A percentile compares a stretch with the other conserved stretches of the same genome.
Conservation (phyloP, 441 rosid genomes). For the Euphorbia celastroides region DNA sequence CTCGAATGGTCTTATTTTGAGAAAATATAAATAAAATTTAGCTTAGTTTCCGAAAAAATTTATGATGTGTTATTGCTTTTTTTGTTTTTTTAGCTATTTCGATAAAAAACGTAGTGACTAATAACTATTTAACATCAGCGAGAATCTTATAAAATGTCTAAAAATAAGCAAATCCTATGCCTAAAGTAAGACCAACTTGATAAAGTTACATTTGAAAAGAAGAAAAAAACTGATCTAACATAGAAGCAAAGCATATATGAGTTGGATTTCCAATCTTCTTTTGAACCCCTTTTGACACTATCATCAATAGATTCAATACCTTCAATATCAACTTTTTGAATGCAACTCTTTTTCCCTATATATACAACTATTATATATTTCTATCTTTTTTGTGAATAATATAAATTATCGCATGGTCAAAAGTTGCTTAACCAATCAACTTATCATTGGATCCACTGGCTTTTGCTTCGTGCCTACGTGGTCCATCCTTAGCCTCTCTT, state of each 20-base stretch:
- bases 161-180: too few species aligned
- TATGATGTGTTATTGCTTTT: too few species aligned
- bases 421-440: background rate
- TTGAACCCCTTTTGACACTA: conserved; percentile 1
- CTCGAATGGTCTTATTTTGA: too few species aligned
- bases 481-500: conserved; percentile 11
- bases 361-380: background rate
- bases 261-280: background rate
- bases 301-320: background rate
- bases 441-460: conserved; percentile 16
- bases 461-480: conserved; percentile 11
- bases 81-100: too few species aligned
- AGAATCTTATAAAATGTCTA: too few species aligned
- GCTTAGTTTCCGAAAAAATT: too few species aligned
- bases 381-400: background rate
- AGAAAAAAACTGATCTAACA: background rate
- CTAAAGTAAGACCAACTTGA: too few species aligned
- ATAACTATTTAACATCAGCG: too few species aligned
- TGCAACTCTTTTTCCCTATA: background rate
- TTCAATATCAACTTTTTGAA: background rate
- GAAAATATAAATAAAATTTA: too few species aligned
- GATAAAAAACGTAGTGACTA: too few species aligned
- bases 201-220: background rate
- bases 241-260: background rate
- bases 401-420: background rate